phyloP scores from a whole-genome alignment of 768 basidiomycete species.

The Trametes maxima region DNA sequence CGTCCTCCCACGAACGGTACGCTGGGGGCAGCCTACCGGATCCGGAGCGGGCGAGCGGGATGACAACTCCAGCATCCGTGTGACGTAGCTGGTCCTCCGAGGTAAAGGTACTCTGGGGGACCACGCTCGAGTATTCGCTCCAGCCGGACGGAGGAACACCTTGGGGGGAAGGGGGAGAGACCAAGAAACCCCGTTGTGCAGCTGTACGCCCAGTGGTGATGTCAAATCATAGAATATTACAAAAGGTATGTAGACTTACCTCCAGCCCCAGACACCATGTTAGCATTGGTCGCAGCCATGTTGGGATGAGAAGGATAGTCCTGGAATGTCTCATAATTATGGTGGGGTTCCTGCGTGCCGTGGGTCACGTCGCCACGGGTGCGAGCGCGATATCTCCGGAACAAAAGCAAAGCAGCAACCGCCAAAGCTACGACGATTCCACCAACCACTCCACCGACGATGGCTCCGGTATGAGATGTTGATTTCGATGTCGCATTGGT shows the following conservation, averaged over 20 bases:
- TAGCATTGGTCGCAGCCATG: background rate
- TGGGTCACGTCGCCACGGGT: background rate
- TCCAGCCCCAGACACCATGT: background rate
- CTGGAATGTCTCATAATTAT: background rate
- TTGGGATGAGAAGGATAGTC: background rate
- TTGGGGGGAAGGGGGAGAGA: background rate
- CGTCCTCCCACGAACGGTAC: slow-evolving; percentile 11
- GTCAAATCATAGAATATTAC: background rate
- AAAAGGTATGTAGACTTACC: too few relatives aligned
- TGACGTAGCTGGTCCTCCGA: slow-evolving; percentile 1
- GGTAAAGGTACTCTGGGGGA: background rate
- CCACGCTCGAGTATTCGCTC: background rate
- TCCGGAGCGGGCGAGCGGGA: background rate
- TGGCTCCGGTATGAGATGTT: background rate
- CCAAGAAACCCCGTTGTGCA: background rate
- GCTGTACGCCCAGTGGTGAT: background rate
- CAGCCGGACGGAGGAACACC: background rate
- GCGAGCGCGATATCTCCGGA: background rate
- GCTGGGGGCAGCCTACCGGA: slow-evolving; percentile 14
- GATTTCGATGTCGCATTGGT: background rate
- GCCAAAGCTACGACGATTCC: background rate
- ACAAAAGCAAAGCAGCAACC: background rate
- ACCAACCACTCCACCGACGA: slow-evolving; percentile 9
- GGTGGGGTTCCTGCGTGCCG: background rate
- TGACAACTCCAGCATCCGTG: slow-evolving; percentile 1